Evolutionary conservation across 495 filamentous ascomycete species (phyloP).

Genomic region (Aspergillus egyptiacus): DNA sequence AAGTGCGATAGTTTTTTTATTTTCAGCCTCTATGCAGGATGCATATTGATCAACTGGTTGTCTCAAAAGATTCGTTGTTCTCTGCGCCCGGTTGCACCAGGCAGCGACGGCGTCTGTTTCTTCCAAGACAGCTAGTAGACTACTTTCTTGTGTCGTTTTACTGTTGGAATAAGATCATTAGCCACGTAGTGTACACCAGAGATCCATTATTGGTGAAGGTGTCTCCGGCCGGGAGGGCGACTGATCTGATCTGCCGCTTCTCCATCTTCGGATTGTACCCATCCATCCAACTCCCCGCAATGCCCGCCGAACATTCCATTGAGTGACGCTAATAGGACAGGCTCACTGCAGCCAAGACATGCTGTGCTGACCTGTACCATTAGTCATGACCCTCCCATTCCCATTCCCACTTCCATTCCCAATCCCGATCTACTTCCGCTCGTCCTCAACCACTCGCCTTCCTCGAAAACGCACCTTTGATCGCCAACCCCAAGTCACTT

Average conservation of each 20-base stretch:
- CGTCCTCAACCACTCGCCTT: background rate
- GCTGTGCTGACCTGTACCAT: too few species aligned
- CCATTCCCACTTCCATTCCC: constrained; percentile 5
- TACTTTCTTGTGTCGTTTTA: background rate
- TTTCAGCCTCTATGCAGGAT: too few species aligned
- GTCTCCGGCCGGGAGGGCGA: too few species aligned
- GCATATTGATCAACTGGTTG: too few species aligned
- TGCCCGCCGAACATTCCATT: background rate
- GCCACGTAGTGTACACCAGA: too few species aligned
- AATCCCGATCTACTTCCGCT: constrained; percentile 1
- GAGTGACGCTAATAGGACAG: background rate
- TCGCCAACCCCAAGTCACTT: background rate
- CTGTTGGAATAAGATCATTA: too few species aligned
- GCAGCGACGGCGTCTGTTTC: background rate
- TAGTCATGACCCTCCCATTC: background rate
- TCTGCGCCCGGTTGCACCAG: background rate
- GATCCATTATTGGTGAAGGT: too few species aligned
- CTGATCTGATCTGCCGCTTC: too few species aligned
- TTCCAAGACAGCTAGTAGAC: background rate
- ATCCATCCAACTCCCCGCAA: constrained; percentile 5
- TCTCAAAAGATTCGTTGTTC: too few species aligned
- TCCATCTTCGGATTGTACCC: too few species aligned
- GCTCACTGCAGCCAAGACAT: too few species aligned
- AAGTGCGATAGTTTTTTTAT: background rate
- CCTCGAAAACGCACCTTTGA: background rate